Evolutionary conservation across 2,329 filamentous ascomycete genomes (phyloP).

Genomic region (Aspergillus sp.): DNA sequence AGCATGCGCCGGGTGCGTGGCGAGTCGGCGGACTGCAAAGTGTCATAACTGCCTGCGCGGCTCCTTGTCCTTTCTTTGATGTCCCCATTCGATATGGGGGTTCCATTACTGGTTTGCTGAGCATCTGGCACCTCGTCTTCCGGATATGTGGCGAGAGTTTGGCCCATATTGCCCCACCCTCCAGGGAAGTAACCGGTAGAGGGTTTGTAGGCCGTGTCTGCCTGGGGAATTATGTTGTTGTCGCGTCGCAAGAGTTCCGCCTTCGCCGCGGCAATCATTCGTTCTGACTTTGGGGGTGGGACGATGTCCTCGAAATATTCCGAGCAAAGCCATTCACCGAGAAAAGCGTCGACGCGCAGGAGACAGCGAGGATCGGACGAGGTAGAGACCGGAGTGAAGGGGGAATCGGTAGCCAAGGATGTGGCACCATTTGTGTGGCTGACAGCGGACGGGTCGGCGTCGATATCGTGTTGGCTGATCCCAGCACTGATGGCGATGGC

Average conservation of each 20-base stretch:
- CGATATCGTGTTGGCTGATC: constrained; percentile 53
- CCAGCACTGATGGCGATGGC: constrained; percentile 84
- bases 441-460: constrained; percentile 12
- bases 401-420: constrained; percentile 4
- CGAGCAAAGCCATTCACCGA: constrained; percentile 92
- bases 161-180: constrained; percentile 49
- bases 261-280: constrained; percentile 88
- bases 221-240: constrained; percentile 49
- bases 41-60: constrained; percentile 48
- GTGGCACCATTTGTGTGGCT: constrained; percentile 1
- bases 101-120: neutral
- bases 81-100: neutral
- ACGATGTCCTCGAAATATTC: constrained; percentile 93
- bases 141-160: constrained; percentile 20
- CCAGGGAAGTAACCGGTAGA: constrained; percentile 51
- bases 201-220: constrained; percentile 31
- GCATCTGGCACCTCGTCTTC: constrained; percentile 22
- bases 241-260: constrained; percentile 74
- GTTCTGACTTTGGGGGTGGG: constrained; percentile 76
- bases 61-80: constrained; percentile 35
- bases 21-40: constrained; percentile 23
- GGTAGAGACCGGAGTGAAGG: neutral
- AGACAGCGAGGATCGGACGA: constrained; percentile 21
- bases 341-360: constrained; percentile 82
- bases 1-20: constrained; percentile 20